A percentile compares a stretch with the other conserved stretches of the same genome.
These are phyloP conservation scores for Sutorius eximius DNA, from an alignment of 1,284 basidiomycete species.

Conservation along the genomic window DNA sequence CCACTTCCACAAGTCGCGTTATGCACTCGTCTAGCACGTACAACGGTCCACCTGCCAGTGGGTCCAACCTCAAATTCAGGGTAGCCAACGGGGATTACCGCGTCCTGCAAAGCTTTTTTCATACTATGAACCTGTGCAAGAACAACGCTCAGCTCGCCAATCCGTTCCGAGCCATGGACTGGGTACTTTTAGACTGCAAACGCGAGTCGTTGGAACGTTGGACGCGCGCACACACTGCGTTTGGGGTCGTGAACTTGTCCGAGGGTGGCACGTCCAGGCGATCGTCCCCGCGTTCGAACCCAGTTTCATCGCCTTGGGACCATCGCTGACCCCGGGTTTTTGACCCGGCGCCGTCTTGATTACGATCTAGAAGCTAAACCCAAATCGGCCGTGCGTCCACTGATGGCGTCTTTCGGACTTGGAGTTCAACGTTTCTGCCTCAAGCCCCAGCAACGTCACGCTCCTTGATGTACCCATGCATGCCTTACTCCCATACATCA, in stretches of 20 bases:
- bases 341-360: slow-evolving; percentile 7
- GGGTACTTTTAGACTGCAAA: background rate
- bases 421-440: slow-evolving; percentile 28
- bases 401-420: slow-evolving; percentile 28
- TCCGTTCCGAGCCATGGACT: background rate
- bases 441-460: slow-evolving; percentile 18
- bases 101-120: slow-evolving; percentile 18
- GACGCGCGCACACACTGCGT: slow-evolving; percentile 1
- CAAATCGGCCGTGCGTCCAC: slow-evolving; percentile 2
- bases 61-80: slow-evolving; percentile 29
- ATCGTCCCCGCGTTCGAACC: slow-evolving; percentile 8
- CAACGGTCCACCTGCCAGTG: slow-evolving; percentile 19
- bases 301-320: slow-evolving; percentile 3
- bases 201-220: background rate
- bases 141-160: slow-evolving; percentile 6
- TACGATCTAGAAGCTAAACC: slow-evolving; percentile 6
- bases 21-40: slow-evolving; percentile 12
- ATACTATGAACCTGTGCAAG: slow-evolving; percentile 16
- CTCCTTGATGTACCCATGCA: slow-evolving; percentile 10
- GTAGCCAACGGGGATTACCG: slow-evolving; percentile 34
- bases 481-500: slow-evolving; percentile 21
- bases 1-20: slow-evolving; percentile 14
- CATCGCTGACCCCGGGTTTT: slow-evolving; percentile 2
- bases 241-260: slow-evolving; percentile 6
- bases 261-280: slow-evolving; percentile 1